Base-by-base conservation (phyloP, 352 stramenopile species). In the Phytophthora pistaciae region DNA sequence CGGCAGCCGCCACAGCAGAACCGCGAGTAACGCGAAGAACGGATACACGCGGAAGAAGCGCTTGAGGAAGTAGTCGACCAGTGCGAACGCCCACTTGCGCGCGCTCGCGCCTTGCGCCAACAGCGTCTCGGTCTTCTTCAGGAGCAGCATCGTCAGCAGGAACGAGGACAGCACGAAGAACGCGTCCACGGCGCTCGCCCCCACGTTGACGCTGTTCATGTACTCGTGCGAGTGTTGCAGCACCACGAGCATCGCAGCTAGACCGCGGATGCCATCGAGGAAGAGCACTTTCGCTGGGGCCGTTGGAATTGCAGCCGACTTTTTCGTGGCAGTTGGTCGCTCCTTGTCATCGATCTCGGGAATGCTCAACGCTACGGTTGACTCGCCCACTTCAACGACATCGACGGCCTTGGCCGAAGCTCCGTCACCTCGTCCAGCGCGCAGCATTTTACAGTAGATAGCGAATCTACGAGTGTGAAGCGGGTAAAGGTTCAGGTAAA, bases 11-110 rank as follows among this genome's bases (percentile, higher is more conserved):
- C 61, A 69, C 7, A 82, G 21, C 29, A 78, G 31, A 16, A 61
- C 38, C 3, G 77, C 74, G 29, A 78, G 56, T 21, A 75, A 27
- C 2, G 48, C 58, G 27, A 87, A 87, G 3, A 87, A 66, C 56
- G 79, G 79, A 44, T 87, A 87, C 18, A 86, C 79, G 59, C 77
- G 76, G n/a, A 87, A 74, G 60, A 87, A 79, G 1, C 77, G 70
- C 49, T 83, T 83, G 16, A 44, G 62, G 46, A 79, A 74, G 54
- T 87, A 84, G 66, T 84, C 77, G 20, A 48, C 6, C 18, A 77
- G 42, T n/a, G 46, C 57, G 36, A 72, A 53, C 13, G 16, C 20
- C 65, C 65, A 72, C 29, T 70, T 74, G 40, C 56, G 56, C 16
- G 13, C 14, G n/a, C 54, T 63, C 7, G 62, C 62, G 13, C 46